phyloP scores from a whole-genome alignment of 306 rosid species.

The Acmispon strigosus region DNA sequence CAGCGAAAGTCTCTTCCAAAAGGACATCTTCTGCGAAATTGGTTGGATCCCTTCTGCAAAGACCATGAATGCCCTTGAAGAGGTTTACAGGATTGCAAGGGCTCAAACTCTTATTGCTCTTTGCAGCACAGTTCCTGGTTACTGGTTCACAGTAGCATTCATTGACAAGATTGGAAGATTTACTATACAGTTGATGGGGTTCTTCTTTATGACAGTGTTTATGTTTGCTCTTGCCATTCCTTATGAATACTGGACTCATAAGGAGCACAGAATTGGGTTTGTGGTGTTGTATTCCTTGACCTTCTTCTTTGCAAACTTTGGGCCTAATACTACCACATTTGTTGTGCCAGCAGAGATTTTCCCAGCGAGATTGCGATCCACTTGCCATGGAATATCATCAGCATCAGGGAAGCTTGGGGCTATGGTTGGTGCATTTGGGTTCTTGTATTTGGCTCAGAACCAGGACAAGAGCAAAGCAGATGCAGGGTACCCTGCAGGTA shows the following conservation, averaged over 20 bases:
- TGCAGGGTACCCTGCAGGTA: conserved; percentile 72
- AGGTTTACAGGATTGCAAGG: conserved; percentile 50
- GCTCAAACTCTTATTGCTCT: conserved; percentile 77
- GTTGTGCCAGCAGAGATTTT: conserved; percentile 80
- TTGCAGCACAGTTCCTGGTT: conserved; percentile 75
- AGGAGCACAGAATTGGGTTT: conserved; percentile 50
- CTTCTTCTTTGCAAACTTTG: conserved; percentile 74
- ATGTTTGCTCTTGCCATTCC: conserved; percentile 80
- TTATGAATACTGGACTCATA: conserved; percentile 59
- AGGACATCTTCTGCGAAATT: conserved; percentile 62
- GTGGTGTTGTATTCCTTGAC: conserved; percentile 52
- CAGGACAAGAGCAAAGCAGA: conserved; percentile 47
- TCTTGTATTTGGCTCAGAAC: conserved; percentile 66
- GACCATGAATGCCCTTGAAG: conserved; percentile 63
- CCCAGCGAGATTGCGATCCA: conserved; percentile 65
- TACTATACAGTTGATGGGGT: conserved; percentile 63
- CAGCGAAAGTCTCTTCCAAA: conserved; percentile 68
- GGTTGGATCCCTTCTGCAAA: conserved; percentile 72
- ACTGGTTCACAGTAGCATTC: conserved; percentile 67
- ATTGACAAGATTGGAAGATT: conserved; percentile 72
- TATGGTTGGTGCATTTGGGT: conserved; percentile 69
- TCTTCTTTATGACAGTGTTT: conserved; percentile 76
- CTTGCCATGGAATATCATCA: conserved; percentile 76
- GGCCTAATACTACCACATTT: conserved; percentile 77
- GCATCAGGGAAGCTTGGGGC: conserved; percentile 75